Evolutionary conservation across 208 protist species (phyloP).

Genomic region (Polymyxa betae): DNA sequence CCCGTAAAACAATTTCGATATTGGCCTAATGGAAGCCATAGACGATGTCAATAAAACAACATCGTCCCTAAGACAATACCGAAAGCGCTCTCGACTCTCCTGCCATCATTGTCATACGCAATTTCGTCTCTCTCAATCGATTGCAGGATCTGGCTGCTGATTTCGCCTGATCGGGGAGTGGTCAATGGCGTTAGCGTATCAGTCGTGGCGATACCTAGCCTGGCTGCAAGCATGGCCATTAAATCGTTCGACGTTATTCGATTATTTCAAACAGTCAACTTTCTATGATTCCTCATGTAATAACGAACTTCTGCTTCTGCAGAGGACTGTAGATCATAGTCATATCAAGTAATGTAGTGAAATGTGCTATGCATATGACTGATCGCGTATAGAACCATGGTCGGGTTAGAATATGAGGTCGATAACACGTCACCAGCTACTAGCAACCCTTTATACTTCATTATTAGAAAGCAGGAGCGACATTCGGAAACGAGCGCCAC

Average conservation of each 20-base stretch:
- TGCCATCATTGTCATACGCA: too few species aligned
- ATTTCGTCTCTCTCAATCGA: too few species aligned
- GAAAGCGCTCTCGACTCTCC: too few species aligned
- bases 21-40: too few species aligned
- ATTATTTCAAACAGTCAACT: conserved; percentile 42
- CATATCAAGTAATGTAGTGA: background rate
- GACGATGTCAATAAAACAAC: too few species aligned
- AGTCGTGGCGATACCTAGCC: conserved; percentile 20
- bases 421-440: background rate
- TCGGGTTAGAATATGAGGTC: conserved; percentile 21
- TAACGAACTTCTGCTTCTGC: conserved; percentile 31
- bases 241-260: conserved; percentile 44
- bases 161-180: too few species aligned
- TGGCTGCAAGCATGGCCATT: conserved; percentile 45
- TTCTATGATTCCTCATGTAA: conserved; percentile 48
- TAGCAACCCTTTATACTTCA: background rate
- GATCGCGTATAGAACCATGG: conserved; percentile 1
- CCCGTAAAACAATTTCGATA: too few species aligned
- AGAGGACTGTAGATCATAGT: conserved; percentile 16
- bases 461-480: conserved; percentile 32
- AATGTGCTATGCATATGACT: background rate
- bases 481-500: conserved; percentile 23
- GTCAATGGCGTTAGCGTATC: too few species aligned
- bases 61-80: too few species aligned
- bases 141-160: too few species aligned